These are phyloP conservation scores for Thermothielavioides terrestris DNA, from an alignment of 495 filamentous ascomycete genomes.

Conservation along the genomic window DNA sequence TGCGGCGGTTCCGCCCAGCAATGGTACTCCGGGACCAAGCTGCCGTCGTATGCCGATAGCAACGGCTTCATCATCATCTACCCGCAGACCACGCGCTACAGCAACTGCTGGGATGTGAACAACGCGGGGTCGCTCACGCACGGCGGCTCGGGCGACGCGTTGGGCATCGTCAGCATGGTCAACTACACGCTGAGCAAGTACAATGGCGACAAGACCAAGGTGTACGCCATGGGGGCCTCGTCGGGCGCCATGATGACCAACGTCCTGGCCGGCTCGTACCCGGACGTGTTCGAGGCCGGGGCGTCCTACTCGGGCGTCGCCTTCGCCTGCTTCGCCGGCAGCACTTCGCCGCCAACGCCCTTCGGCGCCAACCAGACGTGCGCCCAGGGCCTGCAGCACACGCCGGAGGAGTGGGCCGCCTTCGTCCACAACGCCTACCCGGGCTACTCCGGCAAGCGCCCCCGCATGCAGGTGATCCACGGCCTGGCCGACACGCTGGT, in stretches of 20 bases:
- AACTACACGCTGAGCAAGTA: conserved; percentile 43
- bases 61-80: conserved; percentile 49
- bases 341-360: conserved; percentile 26
- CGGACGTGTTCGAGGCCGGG: conserved; percentile 49
- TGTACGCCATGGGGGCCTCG: conserved; percentile 45
- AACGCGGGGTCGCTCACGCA: conserved; percentile 39
- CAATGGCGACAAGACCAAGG: conserved; percentile 35
- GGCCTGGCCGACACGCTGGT: conserved; percentile 36
- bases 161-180: conserved; percentile 49
- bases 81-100: conserved; percentile 37
- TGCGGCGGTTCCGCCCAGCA: conserved; percentile 28
- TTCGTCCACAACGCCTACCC: conserved; percentile 45
- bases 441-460: conserved; percentile 44
- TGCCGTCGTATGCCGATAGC: conserved; percentile 36
- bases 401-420: conserved; percentile 43
- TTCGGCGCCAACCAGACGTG: conserved; percentile 43
- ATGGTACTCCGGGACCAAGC: conserved; percentile 30
- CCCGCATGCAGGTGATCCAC: conserved; percentile 50
- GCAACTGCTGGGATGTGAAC: conserved; percentile 51
- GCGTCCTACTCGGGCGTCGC: conserved; percentile 47
- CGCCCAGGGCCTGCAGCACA: conserved; percentile 38
- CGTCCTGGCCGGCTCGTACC: conserved; percentile 50
- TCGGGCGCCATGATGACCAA: conserved; percentile 56
- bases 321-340: conserved; percentile 41
- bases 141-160: conserved; percentile 43